These are phyloP conservation scores for Albatrellus ellisii DNA, from an alignment of 768 basidiomycete genomes.

Conservation along the genomic window DNA sequence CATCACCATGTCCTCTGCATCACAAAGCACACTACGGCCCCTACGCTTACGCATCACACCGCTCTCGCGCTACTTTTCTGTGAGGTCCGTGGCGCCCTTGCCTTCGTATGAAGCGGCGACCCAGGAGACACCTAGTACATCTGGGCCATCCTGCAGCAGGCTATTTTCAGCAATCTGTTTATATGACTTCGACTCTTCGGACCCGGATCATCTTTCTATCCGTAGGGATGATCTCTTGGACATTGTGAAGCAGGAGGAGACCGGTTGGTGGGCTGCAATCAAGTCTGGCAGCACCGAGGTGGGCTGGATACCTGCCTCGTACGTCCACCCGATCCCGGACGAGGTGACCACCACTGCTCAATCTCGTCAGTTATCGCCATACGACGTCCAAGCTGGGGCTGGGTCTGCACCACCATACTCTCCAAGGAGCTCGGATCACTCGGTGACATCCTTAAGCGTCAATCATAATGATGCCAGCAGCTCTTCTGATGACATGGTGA, in stretches of 20 bases:
- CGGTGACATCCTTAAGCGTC: background rate
- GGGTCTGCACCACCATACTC: no score
- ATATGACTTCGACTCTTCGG: constrained; percentile 53
- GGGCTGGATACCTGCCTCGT: constrained; percentile 71
- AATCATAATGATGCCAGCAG: no score
- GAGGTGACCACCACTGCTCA: constrained; percentile 27
- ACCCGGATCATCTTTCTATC: constrained; percentile 50
- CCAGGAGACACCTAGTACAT: constrained; percentile 16
- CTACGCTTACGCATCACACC: constrained; percentile 7
- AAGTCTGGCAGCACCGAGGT: constrained; percentile 34
- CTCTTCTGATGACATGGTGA: background rate
- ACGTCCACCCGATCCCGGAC: constrained; percentile 40
- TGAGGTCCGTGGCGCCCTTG: background rate
- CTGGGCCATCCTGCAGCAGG: constrained; percentile 19
- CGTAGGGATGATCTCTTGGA: constrained; percentile 52
- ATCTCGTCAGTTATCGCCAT: no score
- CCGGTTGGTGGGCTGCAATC: constrained; percentile 79
- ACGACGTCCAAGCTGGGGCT: no score
- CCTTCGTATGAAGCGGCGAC: constrained; percentile 1
- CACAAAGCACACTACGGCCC: constrained; percentile 2
- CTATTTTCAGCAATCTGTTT: constrained; percentile 49
- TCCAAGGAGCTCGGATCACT: no score
- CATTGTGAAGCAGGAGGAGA: constrained; percentile 52
- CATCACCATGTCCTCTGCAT: constrained; percentile 4
- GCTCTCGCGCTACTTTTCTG: background rate